Percentiles rank a stretch among this genome's conserved stretches.
Evolutionary conservation across 495 filamentous ascomycete genomes (phyloP).

Genomic region (Daldinia grandis): DNA sequence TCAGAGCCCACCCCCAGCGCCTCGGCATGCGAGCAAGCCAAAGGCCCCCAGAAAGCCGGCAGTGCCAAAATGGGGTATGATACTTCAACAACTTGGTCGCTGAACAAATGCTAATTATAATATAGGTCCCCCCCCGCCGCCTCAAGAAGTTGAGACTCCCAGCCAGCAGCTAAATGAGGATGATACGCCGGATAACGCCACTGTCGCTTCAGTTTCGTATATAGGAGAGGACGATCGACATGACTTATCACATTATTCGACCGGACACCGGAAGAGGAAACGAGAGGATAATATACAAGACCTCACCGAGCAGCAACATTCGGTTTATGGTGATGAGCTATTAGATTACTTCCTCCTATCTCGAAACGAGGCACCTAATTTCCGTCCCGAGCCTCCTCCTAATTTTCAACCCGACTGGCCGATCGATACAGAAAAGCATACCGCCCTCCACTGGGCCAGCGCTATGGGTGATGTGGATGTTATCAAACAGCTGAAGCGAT

Average conservation of each 20-base stretch:
- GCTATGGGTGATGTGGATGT: constrained; percentile 98
- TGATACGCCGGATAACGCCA: constrained; percentile 81
- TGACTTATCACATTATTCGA: constrained; percentile 70
- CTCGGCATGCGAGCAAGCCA: constrained; percentile 87
- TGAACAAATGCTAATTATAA: constrained; percentile 45
- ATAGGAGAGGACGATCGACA: constrained; percentile 81
- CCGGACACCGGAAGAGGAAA: constrained; percentile 80
- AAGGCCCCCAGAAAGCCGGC: constrained; percentile 69
- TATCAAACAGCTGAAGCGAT: constrained; percentile 80
- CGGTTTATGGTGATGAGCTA: constrained; percentile 88
- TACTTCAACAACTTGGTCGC: constrained; percentile 19
- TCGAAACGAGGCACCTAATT: constrained; percentile 69
- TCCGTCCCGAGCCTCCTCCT: constrained; percentile 78
- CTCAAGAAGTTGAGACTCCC: constrained; percentile 54
- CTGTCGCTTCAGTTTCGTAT: constrained; percentile 81
- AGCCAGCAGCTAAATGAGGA: constrained; percentile 75
- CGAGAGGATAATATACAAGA: constrained; percentile 72
- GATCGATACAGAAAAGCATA: constrained; percentile 89
- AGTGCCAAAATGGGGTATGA: constrained; percentile 62
- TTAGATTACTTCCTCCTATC: constrained; percentile 94
- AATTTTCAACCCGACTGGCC: constrained; percentile 86
- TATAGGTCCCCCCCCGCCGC: constrained; percentile 32
- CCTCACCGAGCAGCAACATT: constrained; percentile 78
- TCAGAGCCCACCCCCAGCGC: constrained; percentile 89
- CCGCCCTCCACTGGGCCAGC: constrained; percentile 93